phyloP scores from a whole-genome alignment of 306 rosid species.

The Neltuma alba region DNA sequence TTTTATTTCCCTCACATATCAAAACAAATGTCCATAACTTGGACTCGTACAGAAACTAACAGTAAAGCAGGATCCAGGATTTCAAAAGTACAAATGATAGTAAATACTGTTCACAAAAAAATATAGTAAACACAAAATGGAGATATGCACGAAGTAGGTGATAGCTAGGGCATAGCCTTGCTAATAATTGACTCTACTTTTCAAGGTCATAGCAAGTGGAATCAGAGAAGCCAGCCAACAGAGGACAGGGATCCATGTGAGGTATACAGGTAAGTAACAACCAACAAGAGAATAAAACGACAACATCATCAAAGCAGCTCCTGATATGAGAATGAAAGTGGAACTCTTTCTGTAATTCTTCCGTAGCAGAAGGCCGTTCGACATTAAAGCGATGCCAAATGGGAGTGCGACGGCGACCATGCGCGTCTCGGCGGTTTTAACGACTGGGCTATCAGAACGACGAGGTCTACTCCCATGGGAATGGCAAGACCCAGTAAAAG shows the following conservation, averaged over 20 bases:
- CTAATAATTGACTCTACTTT: too few relatives aligned
- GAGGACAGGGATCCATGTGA: slow-evolving; percentile 13
- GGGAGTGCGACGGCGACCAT: background rate
- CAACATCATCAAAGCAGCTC: background rate
- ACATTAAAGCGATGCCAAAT: background rate
- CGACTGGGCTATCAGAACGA: background rate
- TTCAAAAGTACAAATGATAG: too few relatives aligned
- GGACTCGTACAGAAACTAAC: too few relatives aligned
- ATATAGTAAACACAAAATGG: too few relatives aligned
- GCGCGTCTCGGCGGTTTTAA: background rate
- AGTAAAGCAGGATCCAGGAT: too few relatives aligned
- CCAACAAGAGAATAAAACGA: slow-evolving; percentile 17
- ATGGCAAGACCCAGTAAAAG: background rate
- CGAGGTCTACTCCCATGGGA: background rate
- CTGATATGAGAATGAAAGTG: background rate
- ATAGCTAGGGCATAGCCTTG: too few relatives aligned
- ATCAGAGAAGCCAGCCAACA: background rate
- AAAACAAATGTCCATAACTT: too few relatives aligned
- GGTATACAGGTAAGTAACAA: background rate
- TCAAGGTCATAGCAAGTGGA: background rate
- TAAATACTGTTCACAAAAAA: too few relatives aligned
- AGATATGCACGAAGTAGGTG: too few relatives aligned
- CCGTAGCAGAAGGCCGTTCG: slow-evolving; percentile 7
- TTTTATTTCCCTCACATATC: too few relatives aligned
- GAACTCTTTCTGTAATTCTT: background rate